Evolutionary conservation across 176 grass and related monocot species (phyloP).

Genomic region (Dactylis glomerata): DNA sequence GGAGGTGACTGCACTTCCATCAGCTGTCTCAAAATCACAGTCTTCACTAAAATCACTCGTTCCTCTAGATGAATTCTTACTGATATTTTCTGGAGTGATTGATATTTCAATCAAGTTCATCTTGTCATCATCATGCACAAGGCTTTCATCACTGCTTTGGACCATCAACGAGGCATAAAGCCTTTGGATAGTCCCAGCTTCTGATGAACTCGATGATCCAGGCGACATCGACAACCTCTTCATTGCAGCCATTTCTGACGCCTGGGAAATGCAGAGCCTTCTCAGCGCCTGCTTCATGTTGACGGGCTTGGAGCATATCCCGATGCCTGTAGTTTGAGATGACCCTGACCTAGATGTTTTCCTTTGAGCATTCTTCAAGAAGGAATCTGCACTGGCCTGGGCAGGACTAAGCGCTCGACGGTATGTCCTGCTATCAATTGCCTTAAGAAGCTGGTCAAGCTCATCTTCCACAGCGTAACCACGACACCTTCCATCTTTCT

Average conservation of each 20-base stretch:
- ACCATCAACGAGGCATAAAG: conserved; percentile 82
- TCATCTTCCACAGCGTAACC: conserved; percentile 59
- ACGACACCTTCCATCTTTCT: conserved; percentile 30
- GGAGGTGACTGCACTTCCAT: conserved; percentile 46
- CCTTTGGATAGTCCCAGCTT: conserved; percentile 85
- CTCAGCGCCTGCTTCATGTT: conserved; percentile 93
- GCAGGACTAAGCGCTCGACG: conserved; percentile 41
- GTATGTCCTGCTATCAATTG: conserved; percentile 61
- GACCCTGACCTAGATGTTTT: conserved; percentile 47
- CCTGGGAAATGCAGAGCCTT: conserved; percentile 89
- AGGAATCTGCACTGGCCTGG: conserved; percentile 21
- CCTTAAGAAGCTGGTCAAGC: conserved; percentile 72
- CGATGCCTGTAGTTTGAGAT: conserved; percentile 46
- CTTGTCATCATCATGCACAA: conserved; percentile 48
- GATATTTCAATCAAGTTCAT: conserved; percentile 79
- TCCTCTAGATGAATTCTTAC: conserved; percentile 42
- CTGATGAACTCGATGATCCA: conserved; percentile 55
- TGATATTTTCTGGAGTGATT: conserved; percentile 42
- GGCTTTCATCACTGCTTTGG: conserved; percentile 44
- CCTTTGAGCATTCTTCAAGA: conserved; percentile 43
- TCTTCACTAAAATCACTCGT: conserved; percentile 34
- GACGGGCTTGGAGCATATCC: conserved; percentile 74
- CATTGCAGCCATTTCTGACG: conserved; percentile 90
- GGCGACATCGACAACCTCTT: conserved; percentile 60
- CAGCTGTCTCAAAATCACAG: conserved; percentile 44